Conservation (phyloP, 2,329 filamentous ascomycete genomes). For the Xylariaceae sp. region DNA sequence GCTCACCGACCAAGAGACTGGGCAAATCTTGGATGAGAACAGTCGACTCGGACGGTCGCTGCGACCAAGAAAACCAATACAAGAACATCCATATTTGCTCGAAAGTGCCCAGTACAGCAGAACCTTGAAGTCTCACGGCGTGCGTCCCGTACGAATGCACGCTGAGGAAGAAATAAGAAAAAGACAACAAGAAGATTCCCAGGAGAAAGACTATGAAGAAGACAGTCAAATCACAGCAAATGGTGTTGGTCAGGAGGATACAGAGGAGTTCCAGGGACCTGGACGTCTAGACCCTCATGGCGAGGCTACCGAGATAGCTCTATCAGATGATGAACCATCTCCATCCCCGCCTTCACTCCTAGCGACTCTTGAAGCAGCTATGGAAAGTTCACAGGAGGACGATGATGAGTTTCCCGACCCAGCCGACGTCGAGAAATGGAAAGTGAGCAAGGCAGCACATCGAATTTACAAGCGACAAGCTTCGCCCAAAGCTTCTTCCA, state of each 20-base stretch:
- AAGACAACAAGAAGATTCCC: conserved; percentile 50
- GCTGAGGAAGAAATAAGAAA: conserved; percentile 39
- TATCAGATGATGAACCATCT: conserved; percentile 27
- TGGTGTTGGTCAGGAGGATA: conserved; percentile 36
- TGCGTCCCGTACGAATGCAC: conserved; percentile 57
- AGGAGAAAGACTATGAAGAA: conserved; percentile 58
- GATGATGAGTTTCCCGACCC: conserved; percentile 42
- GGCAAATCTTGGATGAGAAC: conserved; percentile 5
- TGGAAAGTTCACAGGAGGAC: conserved; percentile 38
- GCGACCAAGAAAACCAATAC: conserved; percentile 65
- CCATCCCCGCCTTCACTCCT: conserved; percentile 17
- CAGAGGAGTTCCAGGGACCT: conserved; percentile 45
- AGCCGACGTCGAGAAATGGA: conserved; percentile 40
- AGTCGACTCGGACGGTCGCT: conserved; percentile 51
- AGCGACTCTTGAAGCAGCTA: conserved; percentile 3
- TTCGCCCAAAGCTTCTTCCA: conserved; percentile 38
- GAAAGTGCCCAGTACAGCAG: conserved; percentile 62
- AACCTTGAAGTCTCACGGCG: conserved; percentile 58
- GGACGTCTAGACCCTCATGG: conserved; percentile 21
- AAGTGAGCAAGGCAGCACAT: conserved; percentile 17
- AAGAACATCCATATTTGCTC: conserved; percentile 64
- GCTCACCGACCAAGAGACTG: conserved; percentile 3
- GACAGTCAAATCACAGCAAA: conserved; percentile 53
- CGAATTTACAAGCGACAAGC: conserved; percentile 33
- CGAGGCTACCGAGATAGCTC: conserved; percentile 29